A percentile compares a stretch with the other conserved stretches of the same genome.
Evolutionary conservation across 179 eudicot genomes (phyloP).

Genomic region (Beta lomatogona): DNA sequence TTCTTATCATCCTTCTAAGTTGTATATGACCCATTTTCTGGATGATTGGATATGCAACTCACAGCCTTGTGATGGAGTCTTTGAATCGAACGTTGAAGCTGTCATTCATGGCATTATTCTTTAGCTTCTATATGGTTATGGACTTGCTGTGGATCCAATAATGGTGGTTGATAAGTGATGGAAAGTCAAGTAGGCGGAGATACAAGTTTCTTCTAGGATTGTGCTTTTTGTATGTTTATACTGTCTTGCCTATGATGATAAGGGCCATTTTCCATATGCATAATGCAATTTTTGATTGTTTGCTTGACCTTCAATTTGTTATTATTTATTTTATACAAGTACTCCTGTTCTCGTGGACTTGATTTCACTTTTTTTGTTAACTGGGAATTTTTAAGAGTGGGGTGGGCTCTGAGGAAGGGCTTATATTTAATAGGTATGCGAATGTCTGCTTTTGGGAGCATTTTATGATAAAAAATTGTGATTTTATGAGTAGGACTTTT

Average conservation of each 20-base stretch:
- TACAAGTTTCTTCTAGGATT: neutral
- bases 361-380: neutral
- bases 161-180: neutral
- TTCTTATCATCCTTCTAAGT: neutral
- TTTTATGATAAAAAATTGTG: neutral
- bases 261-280: neutral
- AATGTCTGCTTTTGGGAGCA: neutral
- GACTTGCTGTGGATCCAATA: neutral
- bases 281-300: neutral
- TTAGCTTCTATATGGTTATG: neutral
- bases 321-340: neutral
- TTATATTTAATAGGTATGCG: neutral
- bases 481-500: conserved; percentile 52
- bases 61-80: neutral
- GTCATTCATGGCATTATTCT: neutral
- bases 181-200: neutral
- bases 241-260: neutral
- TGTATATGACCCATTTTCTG: neutral
- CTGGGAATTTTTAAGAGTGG: neutral
- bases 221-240: neutral
- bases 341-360: neutral
- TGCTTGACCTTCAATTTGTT: too few species aligned
- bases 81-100: neutral
- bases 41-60: neutral
- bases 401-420: neutral